Percentiles rank a stretch among this genome's conserved stretches.
phyloP scores from a whole-genome alignment of 169 alveolate genomes.

The Eimeria sp. region DNA sequence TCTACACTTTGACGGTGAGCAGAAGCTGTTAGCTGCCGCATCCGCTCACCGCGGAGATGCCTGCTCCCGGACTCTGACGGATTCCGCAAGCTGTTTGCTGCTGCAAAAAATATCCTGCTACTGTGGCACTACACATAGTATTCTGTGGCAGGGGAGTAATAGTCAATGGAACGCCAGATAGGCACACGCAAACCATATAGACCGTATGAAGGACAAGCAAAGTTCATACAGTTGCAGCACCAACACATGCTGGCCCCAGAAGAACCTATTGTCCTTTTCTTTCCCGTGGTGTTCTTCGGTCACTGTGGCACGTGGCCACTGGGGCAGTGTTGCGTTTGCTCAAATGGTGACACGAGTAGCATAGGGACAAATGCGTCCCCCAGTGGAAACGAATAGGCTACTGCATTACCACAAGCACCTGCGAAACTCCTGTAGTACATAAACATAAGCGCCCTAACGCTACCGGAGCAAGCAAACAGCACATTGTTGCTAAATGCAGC shows the following conservation, averaged over 20 bases:
- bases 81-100: neutral
- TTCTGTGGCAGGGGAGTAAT: neutral
- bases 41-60: neutral
- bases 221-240: neutral
- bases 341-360: neutral
- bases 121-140: neutral
- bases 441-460: neutral
- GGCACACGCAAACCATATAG: neutral
- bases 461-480: neutral
- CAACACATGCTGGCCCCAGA: constrained; percentile 9
- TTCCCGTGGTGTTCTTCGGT: constrained; percentile 4
- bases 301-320: neutral
- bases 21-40: neutral
- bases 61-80: neutral
- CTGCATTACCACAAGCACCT: neutral
- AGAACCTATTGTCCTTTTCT: neutral
- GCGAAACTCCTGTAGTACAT: neutral
- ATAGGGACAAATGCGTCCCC: neutral
- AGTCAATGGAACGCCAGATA: neutral
- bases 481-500: neutral
- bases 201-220: neutral
- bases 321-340: neutral
- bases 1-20: constrained; percentile 4
- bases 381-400: neutral
- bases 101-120: neutral